Percentiles rank a stretch among this genome's conserved stretches.
Evolutionary conservation across 768 basidiomycete species (phyloP).

Genomic region (Suillus ampliporus): DNA sequence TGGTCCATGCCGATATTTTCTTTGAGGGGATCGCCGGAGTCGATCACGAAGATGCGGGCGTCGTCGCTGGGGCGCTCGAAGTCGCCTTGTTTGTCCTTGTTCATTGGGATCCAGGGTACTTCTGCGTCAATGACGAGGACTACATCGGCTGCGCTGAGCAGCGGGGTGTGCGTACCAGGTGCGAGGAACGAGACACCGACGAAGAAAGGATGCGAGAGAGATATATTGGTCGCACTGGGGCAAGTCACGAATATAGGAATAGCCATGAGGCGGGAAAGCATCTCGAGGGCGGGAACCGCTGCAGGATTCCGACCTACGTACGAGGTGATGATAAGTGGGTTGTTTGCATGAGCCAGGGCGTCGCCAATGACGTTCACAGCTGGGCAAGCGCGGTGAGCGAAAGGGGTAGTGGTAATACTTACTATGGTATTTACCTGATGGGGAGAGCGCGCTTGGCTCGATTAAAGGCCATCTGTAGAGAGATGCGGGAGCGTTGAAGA

Average conservation of each 20-base stretch:
- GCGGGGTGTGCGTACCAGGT: conserved; percentile 48
- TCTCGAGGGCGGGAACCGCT: conserved; percentile 50
- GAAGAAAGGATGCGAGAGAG: conserved; percentile 60
- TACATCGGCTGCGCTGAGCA: conserved; percentile 61
- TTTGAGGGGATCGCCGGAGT: conserved; percentile 67
- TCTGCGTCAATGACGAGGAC: conserved; percentile 70
- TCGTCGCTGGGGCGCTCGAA: conserved; percentile 42
- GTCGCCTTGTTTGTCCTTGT: conserved; percentile 41
- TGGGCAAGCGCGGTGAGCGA: conserved; percentile 10
- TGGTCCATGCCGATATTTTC: conserved; percentile 53
- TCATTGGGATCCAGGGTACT: conserved; percentile 65
- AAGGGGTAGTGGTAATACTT: no score
- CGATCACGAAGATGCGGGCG: conserved; percentile 63
- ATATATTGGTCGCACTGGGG: conserved; percentile 56
- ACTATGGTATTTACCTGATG: conserved; percentile 32
- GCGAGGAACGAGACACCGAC: conserved; percentile 57
- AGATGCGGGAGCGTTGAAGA: conserved; percentile 37
- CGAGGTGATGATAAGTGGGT: conserved; percentile 70
- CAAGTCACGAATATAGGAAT: conserved; percentile 61
- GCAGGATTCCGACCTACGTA: conserved; percentile 60
- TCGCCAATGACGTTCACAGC: conserved; percentile 47
- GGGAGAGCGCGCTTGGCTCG: conserved; percentile 54
- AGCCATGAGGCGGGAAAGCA: conserved; percentile 55
- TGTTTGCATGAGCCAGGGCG: conserved; percentile 54
- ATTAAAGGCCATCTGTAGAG: conserved; percentile 57